These are phyloP conservation scores for Fusarium algeriense DNA, from an alignment of 2,329 filamentous ascomycete genomes.

Conservation along the genomic window DNA sequence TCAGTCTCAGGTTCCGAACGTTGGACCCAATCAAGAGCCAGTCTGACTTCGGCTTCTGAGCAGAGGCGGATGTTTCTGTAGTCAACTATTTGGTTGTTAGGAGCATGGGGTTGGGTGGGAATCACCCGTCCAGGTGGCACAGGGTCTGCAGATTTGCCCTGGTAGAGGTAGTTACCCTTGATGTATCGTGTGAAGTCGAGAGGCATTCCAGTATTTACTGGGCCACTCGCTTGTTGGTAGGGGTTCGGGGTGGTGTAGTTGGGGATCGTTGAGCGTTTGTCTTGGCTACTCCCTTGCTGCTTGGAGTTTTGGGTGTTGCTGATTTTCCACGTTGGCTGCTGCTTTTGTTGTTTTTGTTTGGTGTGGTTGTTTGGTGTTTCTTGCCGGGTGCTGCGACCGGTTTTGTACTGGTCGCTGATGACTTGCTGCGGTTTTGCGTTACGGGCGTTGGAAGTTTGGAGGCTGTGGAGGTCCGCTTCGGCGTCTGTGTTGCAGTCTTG, in stretches of 20 bases:
- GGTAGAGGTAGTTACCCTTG: constrained; percentile 27
- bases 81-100: constrained; percentile 16
- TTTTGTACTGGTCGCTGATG: constrained; percentile 21
- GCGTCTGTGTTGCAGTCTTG: constrained; percentile 49
- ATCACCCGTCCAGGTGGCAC: constrained; percentile 14
- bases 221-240: constrained; percentile 16
- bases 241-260: constrained; percentile 21
- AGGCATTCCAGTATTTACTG: constrained; percentile 4
- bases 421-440: constrained; percentile 36
- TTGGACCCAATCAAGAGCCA: constrained; percentile 73
- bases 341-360: constrained; percentile 15
- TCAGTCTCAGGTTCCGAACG: constrained; percentile 40
- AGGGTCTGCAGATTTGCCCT: constrained; percentile 1
- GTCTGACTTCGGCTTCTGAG: constrained; percentile 71
- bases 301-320: constrained; percentile 11
- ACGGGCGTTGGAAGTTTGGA: constrained; percentile 30
- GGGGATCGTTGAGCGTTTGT: constrained; percentile 1
- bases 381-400: constrained; percentile 50
- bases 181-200: constrained; percentile 29
- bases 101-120: constrained; percentile 18
- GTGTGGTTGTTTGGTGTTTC: constrained; percentile 21
- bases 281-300: constrained; percentile 15
- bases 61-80: constrained; percentile 60
- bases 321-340: constrained; percentile 27
- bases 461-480: constrained; percentile 43